These are phyloP conservation scores for Arthrobotrys sphaeroides DNA, from an alignment of 2,329 filamentous ascomycete genomes.

Conservation along the genomic window DNA sequence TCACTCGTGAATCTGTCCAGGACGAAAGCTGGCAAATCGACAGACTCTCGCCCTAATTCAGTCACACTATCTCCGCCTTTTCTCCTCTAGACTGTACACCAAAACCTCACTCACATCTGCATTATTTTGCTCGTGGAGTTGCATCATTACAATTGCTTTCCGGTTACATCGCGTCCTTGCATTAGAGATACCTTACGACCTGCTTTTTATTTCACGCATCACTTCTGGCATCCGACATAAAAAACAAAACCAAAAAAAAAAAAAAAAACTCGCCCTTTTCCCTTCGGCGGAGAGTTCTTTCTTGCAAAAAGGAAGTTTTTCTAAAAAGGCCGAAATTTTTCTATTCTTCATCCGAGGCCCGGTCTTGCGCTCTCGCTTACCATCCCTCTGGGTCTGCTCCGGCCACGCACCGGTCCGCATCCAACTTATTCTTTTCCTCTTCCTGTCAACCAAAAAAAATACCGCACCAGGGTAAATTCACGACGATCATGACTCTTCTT, in stretches of 20 bases:
- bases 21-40: conserved; percentile 72
- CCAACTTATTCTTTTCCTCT: conserved; percentile 8
- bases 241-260: conserved; percentile 33
- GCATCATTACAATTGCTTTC: conserved; percentile 51
- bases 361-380: conserved; percentile 39
- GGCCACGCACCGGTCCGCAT: conserved; percentile 31
- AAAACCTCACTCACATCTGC: conserved; percentile 40
- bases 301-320: conserved; percentile 37
- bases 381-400: background rate
- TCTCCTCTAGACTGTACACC: conserved; percentile 45
- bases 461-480: conserved; percentile 54
- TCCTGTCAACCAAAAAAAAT: conserved; percentile 37
- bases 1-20: conserved; percentile 69
- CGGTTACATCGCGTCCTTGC: conserved; percentile 52
- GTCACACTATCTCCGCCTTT: background rate
- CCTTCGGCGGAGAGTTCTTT: conserved; percentile 11
- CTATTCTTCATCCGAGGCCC: conserved; percentile 15
- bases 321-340: conserved; percentile 21
- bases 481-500: conserved; percentile 51
- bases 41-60: conserved; percentile 73
- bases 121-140: conserved; percentile 46
- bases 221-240: conserved; percentile 24
- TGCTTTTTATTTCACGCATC: conserved; percentile 49
- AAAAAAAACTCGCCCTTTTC: conserved; percentile 14
- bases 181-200: conserved; percentile 54